Evolutionary conservation across 2,329 filamentous ascomycete species (phyloP).

Genomic region (Dactylellina parvicollis): DNA sequence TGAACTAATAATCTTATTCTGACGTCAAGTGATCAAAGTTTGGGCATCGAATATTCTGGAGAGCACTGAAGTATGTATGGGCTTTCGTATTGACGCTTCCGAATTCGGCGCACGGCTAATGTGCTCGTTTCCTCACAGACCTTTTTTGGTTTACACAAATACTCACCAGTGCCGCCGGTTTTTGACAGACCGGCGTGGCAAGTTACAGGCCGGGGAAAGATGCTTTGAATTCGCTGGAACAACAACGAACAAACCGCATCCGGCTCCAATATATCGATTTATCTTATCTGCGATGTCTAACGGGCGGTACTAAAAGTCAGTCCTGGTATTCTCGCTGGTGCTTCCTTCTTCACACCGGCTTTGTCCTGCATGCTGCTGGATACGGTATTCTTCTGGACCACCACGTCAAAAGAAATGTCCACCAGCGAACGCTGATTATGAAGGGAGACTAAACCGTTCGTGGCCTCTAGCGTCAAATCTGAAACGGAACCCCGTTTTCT

Average conservation of each 20-base stretch:
- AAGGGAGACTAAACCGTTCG: conserved; percentile 34
- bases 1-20: conserved; percentile 48
- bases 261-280: conserved; percentile 18
- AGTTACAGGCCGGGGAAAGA: too few relatives aligned
- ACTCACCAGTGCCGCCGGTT: too few relatives aligned
- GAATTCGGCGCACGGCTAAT: conserved; percentile 25
- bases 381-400: conserved; percentile 50
- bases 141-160: too few relatives aligned
- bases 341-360: conserved; percentile 40
- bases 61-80: neutral
- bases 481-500: conserved; percentile 49
- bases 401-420: conserved; percentile 50
- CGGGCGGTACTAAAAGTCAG: neutral
- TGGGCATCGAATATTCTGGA: too few relatives aligned
- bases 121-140: too few relatives aligned
- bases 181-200: too few relatives aligned
- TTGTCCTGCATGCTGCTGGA: conserved; percentile 34
- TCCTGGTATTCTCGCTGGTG: conserved; percentile 33
- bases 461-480: conserved; percentile 50
- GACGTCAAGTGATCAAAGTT: conserved; percentile 31
- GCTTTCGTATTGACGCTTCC: conserved; percentile 14
- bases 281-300: conserved; percentile 42
- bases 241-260: neutral
- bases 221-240: too few relatives aligned
- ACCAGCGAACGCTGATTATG: conserved; percentile 26